Evolutionary conservation across 768 basidiomycete genomes (phyloP), one percentile per base, ranked within the genome.

Genomic region (Phylloporus scabripes): DNA sequence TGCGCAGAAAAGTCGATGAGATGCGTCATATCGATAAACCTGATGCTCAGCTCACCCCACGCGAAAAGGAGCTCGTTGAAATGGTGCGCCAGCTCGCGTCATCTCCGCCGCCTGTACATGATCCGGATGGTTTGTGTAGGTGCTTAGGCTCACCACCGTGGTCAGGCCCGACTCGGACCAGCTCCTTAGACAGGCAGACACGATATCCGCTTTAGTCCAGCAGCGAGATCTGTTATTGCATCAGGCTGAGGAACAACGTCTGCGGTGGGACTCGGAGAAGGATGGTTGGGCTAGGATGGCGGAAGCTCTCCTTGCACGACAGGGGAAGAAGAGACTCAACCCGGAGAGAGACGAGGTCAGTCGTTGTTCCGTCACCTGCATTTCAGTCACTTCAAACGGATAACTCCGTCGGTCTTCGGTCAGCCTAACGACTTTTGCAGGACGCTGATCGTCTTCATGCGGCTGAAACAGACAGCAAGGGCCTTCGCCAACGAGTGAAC

Each of bases 271-370:
- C 28, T 73, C 77, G 1, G 85, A 88, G 62, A 74, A 75, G 56
- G 78, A 79, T 14, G 70, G 75, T 2, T 89, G 85, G 82, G 75
- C 73, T 5, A 70, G 86, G 48, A 79, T 76, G 55, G 78, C 84
- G 1, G 85, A 88, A 54, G 84, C 82, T 7, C 70, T 89, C 31
- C 70, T 85, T 48, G 60, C 71, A 2, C 78, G 67, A 36, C 62
- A 77, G 39, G 70, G 74, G 39, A 72, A 70, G 49, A 76, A 66
- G 37, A 63, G 69, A n/a, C 59, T 61, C 6, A 61, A 57, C 14
- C 53, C 58, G 12, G 63, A 68, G 5, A 73, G 66, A 49, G 72
- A 75, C 44, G 77, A 80, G 63, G 80, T 79, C 41, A 53, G 72
- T 52, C 48, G 23, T 21, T 48, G 2, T 57, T 42, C 42, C n/a